phyloP scores from a whole-genome alignment of 345 rosid genomes.

The Boechera stricta region DNA sequence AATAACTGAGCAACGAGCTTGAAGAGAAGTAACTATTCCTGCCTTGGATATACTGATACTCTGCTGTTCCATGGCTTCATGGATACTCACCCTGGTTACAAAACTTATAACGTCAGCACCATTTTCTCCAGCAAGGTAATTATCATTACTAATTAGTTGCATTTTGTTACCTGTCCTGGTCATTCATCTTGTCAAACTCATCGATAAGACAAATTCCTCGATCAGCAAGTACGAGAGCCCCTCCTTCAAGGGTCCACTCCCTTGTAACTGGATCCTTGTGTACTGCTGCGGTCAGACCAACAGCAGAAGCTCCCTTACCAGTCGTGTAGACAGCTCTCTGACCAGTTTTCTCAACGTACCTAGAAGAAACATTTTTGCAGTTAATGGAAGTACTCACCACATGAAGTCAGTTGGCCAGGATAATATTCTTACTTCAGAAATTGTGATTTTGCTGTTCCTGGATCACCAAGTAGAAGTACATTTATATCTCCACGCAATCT shows the following conservation, averaged over 20 bases:
- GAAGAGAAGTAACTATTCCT: constrained; percentile 97
- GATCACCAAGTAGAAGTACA: constrained; percentile 92
- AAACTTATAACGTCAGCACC: constrained; percentile 13
- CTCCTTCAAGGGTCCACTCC: constrained; percentile 99
- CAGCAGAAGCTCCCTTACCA: constrained; percentile 99
- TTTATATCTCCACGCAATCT: constrained; percentile 92
- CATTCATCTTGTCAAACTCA: constrained; percentile 99
- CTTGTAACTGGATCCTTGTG: constrained; percentile 99
- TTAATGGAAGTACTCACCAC: constrained; percentile 21
- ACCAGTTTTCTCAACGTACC: constrained; percentile 97
- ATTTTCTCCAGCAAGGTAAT: constrained; percentile 1
- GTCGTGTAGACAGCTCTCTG: constrained; percentile 99
- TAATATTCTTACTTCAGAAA: constrained; percentile 77
- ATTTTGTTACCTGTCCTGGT: constrained; percentile 82
- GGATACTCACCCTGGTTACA: constrained; percentile 89
- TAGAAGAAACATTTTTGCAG: constrained; percentile 36
- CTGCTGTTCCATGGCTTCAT: constrained; percentile 99
- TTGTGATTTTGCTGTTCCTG: constrained; percentile 98
- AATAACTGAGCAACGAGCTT: constrained; percentile 98
- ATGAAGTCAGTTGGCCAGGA: background rate
- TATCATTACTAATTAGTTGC: background rate
- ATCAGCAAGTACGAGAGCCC: constrained; percentile 98
- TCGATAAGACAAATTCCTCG: constrained; percentile 95
- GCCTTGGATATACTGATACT: constrained; percentile 99
- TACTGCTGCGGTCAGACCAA: constrained; percentile 97